Evolutionary conservation across 1,284 basidiomycete genomes (phyloP), one percentile per base, ranked within the genome.

Genomic region (Pterula multifida): DNA sequence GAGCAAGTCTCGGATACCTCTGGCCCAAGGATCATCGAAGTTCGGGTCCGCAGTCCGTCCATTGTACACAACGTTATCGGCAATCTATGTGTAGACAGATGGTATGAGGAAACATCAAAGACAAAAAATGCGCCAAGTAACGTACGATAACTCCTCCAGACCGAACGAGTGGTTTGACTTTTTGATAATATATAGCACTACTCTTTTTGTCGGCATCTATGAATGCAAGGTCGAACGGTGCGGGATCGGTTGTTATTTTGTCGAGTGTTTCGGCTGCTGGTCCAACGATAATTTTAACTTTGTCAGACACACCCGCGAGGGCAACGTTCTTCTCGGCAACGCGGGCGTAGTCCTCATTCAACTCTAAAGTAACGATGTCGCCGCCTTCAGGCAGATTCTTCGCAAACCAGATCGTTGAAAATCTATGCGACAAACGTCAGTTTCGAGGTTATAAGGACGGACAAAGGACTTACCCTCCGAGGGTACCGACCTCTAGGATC

Each of bases 161-260:
- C 49, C 69, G 66, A 2, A 76, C 67, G 6, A 81, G 63, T 3
- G 77, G 69, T 60, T 79, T 78, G 0, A 74, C 75, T 54, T 80
- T 69, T 4, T 61, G 63, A 62, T 76, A 76, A 57, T 81, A 80
- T 3, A 61, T 61, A 12, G 66, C 51, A 55, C 75, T 76, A 39
- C 64, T 69, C 9, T 60, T 55, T 57, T 79, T 81, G 65, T 81
- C 78, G 1, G 79, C 79, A 59, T 81, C 79, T 54, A 81, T 78
- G 64, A 81, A 82, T 2, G 68, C 66, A 23, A 81, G 60, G 59
- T 81, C 79, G 59, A 78, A 81, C 1, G 68, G 68, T 3, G 63
- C 59, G 6, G 6, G 15, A 6, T 32, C 28, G 6, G 6, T 32
- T 4, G 6, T 11, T 6, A 44, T 6, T 24, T 17, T 19, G 25